phyloP scores from a whole-genome alignment of 1,284 basidiomycete species.

The Golubevia pallescens region DNA sequence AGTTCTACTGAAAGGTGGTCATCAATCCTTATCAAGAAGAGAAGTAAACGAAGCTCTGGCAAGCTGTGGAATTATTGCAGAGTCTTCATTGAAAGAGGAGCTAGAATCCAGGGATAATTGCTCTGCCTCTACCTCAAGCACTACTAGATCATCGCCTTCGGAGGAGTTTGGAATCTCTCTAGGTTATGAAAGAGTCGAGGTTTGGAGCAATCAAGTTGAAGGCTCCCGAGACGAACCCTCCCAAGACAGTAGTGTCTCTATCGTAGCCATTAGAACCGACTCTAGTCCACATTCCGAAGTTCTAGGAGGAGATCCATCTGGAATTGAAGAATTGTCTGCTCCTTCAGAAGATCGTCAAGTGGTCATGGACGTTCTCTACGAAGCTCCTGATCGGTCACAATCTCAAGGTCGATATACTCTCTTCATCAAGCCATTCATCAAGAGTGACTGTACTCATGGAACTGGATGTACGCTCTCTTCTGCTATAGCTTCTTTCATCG shows the following conservation, averaged over 20 bases:
- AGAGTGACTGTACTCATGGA: conserved; percentile 72
- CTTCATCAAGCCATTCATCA: conserved; percentile 38
- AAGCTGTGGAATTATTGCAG: too few species aligned
- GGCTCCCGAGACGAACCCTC: too few species aligned
- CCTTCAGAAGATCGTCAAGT: conserved; percentile 11
- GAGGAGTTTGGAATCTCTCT: too few species aligned
- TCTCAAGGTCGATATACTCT: conserved; percentile 14
- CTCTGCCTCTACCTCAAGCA: too few species aligned
- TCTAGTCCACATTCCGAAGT: conserved; percentile 21
- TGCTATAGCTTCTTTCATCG: conserved; percentile 79
- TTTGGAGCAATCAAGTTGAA: too few species aligned
- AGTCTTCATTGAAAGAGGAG: too few species aligned
- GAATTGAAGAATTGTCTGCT: too few species aligned
- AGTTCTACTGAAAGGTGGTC: conserved; percentile 88
- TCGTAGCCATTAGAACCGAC: conserved; percentile 27
- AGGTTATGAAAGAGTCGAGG: too few species aligned
- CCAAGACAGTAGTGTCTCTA: too few species aligned
- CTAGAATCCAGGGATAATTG: too few species aligned
- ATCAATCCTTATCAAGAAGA: conserved; percentile 66
- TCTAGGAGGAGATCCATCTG: conserved; percentile 2
- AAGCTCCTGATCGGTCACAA: not conserved
- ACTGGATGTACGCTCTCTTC: conserved; percentile 91
- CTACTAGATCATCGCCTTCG: too few species aligned
- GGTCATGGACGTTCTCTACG: conserved; percentile 79
- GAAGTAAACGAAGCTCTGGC: too few species aligned